Evolutionary conservation across 2,329 filamentous ascomycete genomes (phyloP), one percentile per base, ranked within the genome.

Genomic region (Cordyceps militaris): DNA sequence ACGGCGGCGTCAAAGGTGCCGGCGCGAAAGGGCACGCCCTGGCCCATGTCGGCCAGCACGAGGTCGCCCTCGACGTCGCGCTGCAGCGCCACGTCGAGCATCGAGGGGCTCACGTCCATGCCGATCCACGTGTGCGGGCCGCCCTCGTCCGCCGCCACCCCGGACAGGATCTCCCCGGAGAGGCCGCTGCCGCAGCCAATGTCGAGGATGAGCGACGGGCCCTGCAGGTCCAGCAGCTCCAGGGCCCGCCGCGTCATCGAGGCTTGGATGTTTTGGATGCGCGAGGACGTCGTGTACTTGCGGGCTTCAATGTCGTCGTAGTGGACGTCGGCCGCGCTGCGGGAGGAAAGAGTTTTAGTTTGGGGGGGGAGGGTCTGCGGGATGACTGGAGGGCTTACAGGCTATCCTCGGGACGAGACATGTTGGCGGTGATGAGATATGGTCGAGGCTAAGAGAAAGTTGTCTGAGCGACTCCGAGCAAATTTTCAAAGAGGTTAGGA

Each of bases 341-440:
- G 56, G 43, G 55, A 57, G 38, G 69, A 19, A 26, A 28, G 36
- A 44, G 36, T 56, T 50, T 57, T 57, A 49, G 44, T 34, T n/a
- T n/a, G 4, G 40, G 21, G 21, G 40, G 40, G 21, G 5, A 10
- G 1, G 54, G 59, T 57, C 32, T 38, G 40, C 34, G 61, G 38
- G 23, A 46, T 56, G 60, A 52, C 59, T 10, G 56, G 44, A 28
- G 7, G 48, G 23, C 82, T 68, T 79, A 94, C 89, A 97, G 85
- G 63, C 85, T 88, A 76, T 99, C 94, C 80, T 99, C 94, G 63
- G 94, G 94, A 66, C 94, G 91, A 69, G 94, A 97, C 94, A 99
- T 97, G 69, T 48, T 87, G 26, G 30, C 16, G 38, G 42, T 32
- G n/a, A 9, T 36, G 14, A 3, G 19, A 14, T 26, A 13, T 8